phyloP scores from a whole-genome alignment of 73 alveolate genomes.

The Diophrys sp. region DNA sequence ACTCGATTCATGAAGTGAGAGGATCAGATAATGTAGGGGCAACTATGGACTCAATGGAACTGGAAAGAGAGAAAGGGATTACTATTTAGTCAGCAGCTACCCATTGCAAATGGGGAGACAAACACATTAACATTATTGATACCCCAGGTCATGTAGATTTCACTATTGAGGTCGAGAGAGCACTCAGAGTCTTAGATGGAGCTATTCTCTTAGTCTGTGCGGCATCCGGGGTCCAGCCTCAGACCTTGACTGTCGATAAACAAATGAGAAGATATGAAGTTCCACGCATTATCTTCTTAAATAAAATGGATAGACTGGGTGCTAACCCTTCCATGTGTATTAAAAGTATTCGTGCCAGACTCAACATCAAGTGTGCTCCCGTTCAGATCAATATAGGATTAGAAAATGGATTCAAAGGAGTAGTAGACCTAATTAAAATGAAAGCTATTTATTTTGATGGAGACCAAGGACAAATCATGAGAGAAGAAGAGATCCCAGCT shows the following conservation, averaged over 20 bases:
- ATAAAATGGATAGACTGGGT: slow-evolving; percentile 96
- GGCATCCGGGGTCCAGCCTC: slow-evolving; percentile 93
- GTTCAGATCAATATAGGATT: slow-evolving; percentile 81
- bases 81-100: slow-evolving; percentile 96
- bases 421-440: slow-evolving; percentile 69
- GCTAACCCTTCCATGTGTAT: slow-evolving; percentile 85
- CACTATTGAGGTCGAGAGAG: slow-evolving; percentile 97
- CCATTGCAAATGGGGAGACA: slow-evolving; percentile 86
- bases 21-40: slow-evolving; percentile 98
- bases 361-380: slow-evolving; percentile 69
- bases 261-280: slow-evolving; percentile 91
- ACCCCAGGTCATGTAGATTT: slow-evolving; percentile 99
- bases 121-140: slow-evolving; percentile 87
- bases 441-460: slow-evolving; percentile 86
- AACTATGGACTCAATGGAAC: slow-evolving; percentile 98
- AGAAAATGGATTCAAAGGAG: slow-evolving; percentile 78
- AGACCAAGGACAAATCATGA: slow-evolving; percentile 57
- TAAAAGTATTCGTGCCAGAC: slow-evolving; percentile 63
- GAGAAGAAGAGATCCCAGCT: slow-evolving; percentile 71
- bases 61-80: slow-evolving; percentile 96
- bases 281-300: slow-evolving; percentile 92
- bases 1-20: slow-evolving; percentile 95
- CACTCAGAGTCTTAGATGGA: slow-evolving; percentile 95
- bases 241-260: slow-evolving; percentile 92
- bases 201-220: slow-evolving; percentile 92